Evolutionary conservation across 208 protist species (phyloP), one percentile per base, ranked within the genome.

Genomic region (Acanthamoeba lenticulata): DNA sequence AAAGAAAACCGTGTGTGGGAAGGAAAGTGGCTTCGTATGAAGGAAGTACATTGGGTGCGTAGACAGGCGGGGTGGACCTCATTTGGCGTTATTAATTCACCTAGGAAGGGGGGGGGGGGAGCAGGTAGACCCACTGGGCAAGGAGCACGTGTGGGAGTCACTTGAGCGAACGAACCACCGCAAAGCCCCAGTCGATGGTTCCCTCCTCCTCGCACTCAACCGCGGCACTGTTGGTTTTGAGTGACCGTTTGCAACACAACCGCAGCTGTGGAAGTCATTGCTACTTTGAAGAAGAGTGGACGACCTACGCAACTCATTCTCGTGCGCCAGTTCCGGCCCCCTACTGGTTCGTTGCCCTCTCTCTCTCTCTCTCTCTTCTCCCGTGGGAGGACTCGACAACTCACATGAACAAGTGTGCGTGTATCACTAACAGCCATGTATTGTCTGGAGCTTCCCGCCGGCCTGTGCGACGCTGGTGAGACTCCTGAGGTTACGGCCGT

Each of bases 201-300:
- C 15, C 15, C 72, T 1, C 29, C 65, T 0, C 27, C 65, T 19
- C 29, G 24, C 47, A 57, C 21, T 27, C n/a, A n/a, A n/a, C n/a
- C n/a, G n/a, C n/a, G n/a, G n/a, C n/a, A n/a, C n/a, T n/a, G 29
- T 72, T 52, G 45, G 45, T 9, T 0, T 60, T 9, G n/a, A n/a
- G n/a, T n/a, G n/a, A n/a, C n/a, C n/a, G n/a, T n/a, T n/a, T n/a
- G n/a, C n/a, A n/a, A n/a, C n/a, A n/a, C n/a, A n/a, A n/a, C n/a
- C n/a, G 13, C 77, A 88, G 79, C 79, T 60, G 79, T 88, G 44
- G 79, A 88, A 44, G 47, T 88, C 6, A 88, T 88, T 44, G 79
- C 79, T 13, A 88, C 47, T 24, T n/a, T 88, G 79, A 88, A 88
- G 79, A 88, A 60, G 47, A 40, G 24, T 13, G 79, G 47, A 15